phyloP scores from a whole-genome alignment of 2,329 filamentous ascomycete genomes.

The Penicillium sp. region DNA sequence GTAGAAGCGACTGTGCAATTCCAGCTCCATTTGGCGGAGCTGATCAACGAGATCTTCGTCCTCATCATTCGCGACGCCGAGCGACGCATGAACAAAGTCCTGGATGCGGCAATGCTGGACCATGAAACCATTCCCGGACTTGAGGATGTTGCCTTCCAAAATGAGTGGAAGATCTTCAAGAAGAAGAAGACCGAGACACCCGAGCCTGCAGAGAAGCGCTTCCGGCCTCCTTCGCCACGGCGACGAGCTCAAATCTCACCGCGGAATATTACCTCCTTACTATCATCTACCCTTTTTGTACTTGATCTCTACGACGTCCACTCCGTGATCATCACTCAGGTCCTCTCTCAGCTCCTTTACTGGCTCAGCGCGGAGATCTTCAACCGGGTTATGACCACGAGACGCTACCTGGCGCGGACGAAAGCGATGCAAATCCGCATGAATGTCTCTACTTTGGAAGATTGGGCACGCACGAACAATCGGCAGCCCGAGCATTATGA shows the following conservation, averaged over 20 bases:
- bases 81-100: slow-evolving; percentile 87
- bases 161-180: slow-evolving; percentile 97
- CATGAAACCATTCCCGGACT: slow-evolving; percentile 98
- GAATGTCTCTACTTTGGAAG: slow-evolving; percentile 92
- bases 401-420: slow-evolving; percentile 87
- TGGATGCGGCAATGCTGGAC: slow-evolving; percentile 90
- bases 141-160: slow-evolving; percentile 93
- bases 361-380: slow-evolving; percentile 96
- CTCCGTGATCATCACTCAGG: slow-evolving; percentile 89
- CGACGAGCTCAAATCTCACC: slow-evolving; percentile 86
- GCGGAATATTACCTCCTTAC: slow-evolving; percentile 87
- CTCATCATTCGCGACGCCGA: slow-evolving; percentile 95
- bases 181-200: slow-evolving; percentile 80
- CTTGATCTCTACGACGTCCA: slow-evolving; percentile 98
- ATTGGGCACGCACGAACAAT: slow-evolving; percentile 93
- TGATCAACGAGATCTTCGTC: slow-evolving; percentile 98
- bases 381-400: slow-evolving; percentile 95
- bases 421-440: slow-evolving; percentile 99
- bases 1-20: slow-evolving; percentile 79
- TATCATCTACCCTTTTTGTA: slow-evolving; percentile 94
- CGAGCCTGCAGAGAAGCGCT: slow-evolving; percentile 83
- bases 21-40: slow-evolving; percentile 84
- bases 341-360: slow-evolving; percentile 86
- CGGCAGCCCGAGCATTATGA: slow-evolving; percentile 93
- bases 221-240: slow-evolving; percentile 88